Base-by-base conservation (phyloP, 129 eudicot species). In the Silybum marianum region DNA sequence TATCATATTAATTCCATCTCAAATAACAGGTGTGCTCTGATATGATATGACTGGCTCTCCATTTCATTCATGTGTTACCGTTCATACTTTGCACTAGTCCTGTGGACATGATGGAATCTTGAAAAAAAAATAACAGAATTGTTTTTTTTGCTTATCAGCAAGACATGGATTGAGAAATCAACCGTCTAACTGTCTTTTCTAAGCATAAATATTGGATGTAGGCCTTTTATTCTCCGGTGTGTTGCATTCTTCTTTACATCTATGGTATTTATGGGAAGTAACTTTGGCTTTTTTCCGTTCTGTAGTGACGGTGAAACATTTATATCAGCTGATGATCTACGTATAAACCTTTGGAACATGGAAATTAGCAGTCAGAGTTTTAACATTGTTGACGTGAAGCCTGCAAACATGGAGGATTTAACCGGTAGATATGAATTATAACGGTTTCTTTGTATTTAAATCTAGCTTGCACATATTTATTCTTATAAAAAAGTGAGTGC, bases 321-420 rank as follows among this genome's bases (percentile, higher is more conserved):
- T 88, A 95, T 95, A 85, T 95, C 98, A 34, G 98, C 98, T 76
- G 98, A 95, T 88, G 98, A 95, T 84, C 84, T 95, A 66, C 90
- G 98, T 73, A 92, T 95, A 87, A 95, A 95, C 80, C 97, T 95
- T 75, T 95, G 98, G 98, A 95, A 95, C 90, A 83, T 92, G 89
- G 98, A 90, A 86, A 92, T 90, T 80, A 95, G 89, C 88, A 90
- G 86, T 71, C 98, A 95, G 82, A 89, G 98, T 89, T 95, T 95
- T 87, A 95, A 92, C 78, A 92, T 92, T 48, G 96, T 95, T 80
- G 98, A 95, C 78, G 89, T 90, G 85, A 95, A 95, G 88, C 98
- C 98, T 46, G 65, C 95, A 66, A 95, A 95, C 86, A 95, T 95
- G 98, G 98, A 95, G 85, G 98, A 95, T 87, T 90, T 95, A 72